Percentiles rank a stretch among this genome's conserved stretches.
These are phyloP conservation scores for Colletotrichum lupini DNA, from an alignment of 2,329 filamentous ascomycete species.

Conservation along the genomic window DNA sequence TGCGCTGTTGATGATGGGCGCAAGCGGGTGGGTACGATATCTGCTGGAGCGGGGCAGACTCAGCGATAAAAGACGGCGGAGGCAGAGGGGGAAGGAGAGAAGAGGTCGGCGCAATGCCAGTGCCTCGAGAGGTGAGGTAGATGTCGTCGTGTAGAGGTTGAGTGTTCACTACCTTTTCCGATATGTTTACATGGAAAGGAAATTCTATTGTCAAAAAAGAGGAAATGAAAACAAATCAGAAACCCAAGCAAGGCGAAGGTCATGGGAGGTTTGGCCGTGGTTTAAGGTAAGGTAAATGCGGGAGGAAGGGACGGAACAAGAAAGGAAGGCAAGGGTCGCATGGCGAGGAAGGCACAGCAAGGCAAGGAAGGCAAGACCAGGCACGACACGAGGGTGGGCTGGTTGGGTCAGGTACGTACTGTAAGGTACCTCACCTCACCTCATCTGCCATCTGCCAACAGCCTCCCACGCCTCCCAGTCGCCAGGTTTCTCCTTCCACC, in stretches of 20 bases:
- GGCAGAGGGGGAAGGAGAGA: background rate
- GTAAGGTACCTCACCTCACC: background rate
- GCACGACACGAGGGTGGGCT: slow-evolving; percentile 24
- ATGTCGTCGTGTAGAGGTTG: background rate
- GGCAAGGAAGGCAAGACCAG: slow-evolving; percentile 16
- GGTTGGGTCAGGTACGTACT: background rate
- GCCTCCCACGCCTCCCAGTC: too few species aligned
- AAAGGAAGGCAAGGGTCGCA: slow-evolving; percentile 24
- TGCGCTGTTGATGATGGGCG: background rate
- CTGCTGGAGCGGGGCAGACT: slow-evolving; percentile 26
- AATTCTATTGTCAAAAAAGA: slow-evolving; percentile 2
- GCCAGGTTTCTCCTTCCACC: too few species aligned
- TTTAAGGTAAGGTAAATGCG: slow-evolving; percentile 31
- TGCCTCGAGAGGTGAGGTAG: slow-evolving; percentile 1
- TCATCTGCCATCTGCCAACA: too few species aligned
- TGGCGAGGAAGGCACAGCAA: slow-evolving; percentile 18
- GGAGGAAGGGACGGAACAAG: slow-evolving; percentile 34
- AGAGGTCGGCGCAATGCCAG: slow-evolving; percentile 30
- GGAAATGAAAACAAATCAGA: background rate
- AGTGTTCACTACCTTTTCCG: background rate
- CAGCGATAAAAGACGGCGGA: background rate
- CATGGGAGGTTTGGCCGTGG: slow-evolving; percentile 7
- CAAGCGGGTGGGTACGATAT: background rate
- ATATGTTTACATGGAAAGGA: background rate
- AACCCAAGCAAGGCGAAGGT: background rate